Evolutionary conservation across 2,329 filamentous ascomycete genomes (phyloP), one percentile per base, ranked within the genome.

Genomic region (Hypocrella siamensis): DNA sequence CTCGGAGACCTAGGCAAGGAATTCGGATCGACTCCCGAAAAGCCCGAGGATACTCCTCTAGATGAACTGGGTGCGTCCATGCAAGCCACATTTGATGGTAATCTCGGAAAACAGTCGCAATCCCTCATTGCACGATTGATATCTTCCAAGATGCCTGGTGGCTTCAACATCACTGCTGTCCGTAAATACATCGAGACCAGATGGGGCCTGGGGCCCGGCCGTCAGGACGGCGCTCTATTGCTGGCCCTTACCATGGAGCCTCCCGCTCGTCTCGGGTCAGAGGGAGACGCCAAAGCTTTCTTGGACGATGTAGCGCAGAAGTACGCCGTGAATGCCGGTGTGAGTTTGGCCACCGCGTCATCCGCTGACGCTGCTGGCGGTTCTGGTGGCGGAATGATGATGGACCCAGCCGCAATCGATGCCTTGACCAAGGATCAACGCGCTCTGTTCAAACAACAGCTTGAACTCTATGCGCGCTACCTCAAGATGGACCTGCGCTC

Each of bases 81-180:
- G 80, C 90, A 98, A 61, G 78, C 83, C 29, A 96, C 88, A n/a
- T 98, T 98, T 63, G 90, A 94, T 60, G 90, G 90, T 45, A 88
- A 93, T 61, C 75, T 98, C 38, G 90, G 90, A 56, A 98, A 98
- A 62, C 86, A 94, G 46, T 93, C 90, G 1, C 79, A 82, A 33
- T 92, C 86, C 3, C 71, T 98, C 35, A 79, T 98, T 54, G 90
- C 90, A 31, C 79, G 90, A 44, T 66, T 98, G 53, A 90, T 98
- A 27, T 96, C 90, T 2, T 94, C 90, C 19, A 98, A 98, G 63
- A 98, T 98, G 90, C 90, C 90, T 30, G 90, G 88, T 63, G 90
- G 90, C 39, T 98, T 98, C 73, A 98, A 96, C 56, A 96, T 96
- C 55, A 96, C 88, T 49, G 70, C 84, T 10, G 83, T 92, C 29